These are phyloP conservation scores for Penicillium desertorum DNA, from an alignment of 495 filamentous ascomycete species.

Conservation along the genomic window DNA sequence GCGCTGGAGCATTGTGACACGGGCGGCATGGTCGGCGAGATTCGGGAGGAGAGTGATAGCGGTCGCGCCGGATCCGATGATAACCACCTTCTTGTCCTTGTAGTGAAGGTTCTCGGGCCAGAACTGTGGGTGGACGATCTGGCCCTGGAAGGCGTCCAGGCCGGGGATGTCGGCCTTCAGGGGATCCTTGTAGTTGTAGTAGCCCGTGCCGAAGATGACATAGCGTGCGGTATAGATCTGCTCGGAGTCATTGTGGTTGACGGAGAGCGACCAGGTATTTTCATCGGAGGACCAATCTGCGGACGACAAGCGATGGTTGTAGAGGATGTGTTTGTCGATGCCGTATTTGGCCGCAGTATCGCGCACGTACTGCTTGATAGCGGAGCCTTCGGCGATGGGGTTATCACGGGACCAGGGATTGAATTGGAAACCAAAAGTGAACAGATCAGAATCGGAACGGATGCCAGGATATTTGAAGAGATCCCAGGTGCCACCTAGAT, in stretches of 20 bases:
- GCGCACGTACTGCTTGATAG: constrained; percentile 63
- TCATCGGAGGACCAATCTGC: constrained; percentile 61
- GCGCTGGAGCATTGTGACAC: constrained; percentile 57
- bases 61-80: constrained; percentile 58
- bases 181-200: constrained; percentile 64
- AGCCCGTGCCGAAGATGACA: constrained; percentile 61
- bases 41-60: constrained; percentile 55
- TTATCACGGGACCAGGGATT: constrained; percentile 60
- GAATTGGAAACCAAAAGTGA: constrained; percentile 68
- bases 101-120: constrained; percentile 54
- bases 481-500: constrained; percentile 70
- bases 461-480: constrained; percentile 71
- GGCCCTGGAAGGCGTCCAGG: constrained; percentile 42
- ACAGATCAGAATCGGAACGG: constrained; percentile 66
- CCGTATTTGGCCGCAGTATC: constrained; percentile 57
- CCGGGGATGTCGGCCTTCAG: constrained; percentile 49
- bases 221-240: constrained; percentile 53
- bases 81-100: constrained; percentile 52
- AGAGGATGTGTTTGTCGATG: constrained; percentile 62
- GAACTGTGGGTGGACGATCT: constrained; percentile 52
- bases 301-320: constrained; percentile 53
- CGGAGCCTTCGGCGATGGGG: constrained; percentile 59
- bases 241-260: constrained; percentile 49
- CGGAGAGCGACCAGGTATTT: constrained; percentile 60
- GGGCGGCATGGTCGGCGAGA: constrained; percentile 43